Base-by-base conservation (phyloP, 2,329 filamentous ascomycete genomes). In the Trichoderma sp. region DNA sequence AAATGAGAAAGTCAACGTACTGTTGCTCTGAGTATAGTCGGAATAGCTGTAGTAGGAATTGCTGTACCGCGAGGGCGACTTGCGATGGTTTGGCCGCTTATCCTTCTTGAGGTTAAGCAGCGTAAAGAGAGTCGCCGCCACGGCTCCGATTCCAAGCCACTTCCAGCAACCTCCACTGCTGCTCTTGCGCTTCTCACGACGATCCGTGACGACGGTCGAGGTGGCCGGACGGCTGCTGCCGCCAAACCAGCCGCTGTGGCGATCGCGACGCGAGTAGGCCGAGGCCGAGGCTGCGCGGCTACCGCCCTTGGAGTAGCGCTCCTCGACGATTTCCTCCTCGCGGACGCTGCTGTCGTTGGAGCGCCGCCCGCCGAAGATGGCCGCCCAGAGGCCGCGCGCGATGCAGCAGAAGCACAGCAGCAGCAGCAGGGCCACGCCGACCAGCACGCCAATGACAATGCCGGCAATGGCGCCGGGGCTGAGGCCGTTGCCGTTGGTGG, bases 371-470 rank as follows among this genome's bases (percentile, higher is more conserved):
- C 89, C 90, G 72, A 92, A 87, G 73, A 91, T 77, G 59, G 85
- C 84, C 71, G 87, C 83, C 84, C 88, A 91, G 54, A 90, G 81
- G 16, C 87, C 87, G 72, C 86, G 84, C 69, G 86, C 84, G 70
- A 90, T 89, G 82, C 90, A 92, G 84, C 89, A 94, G 81, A 92
- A 89, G 83, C 90, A 93, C 75, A 94, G 80, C 8, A 92, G 84
- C 5, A 90, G 81, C 26, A 94, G 85, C 2, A 94, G 82, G 51
- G 85, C 79, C 43, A 93, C 83, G 71, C 90, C 91, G 16, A 86
- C 85, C 59, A 94, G 83, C 13, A 88, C 86, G 71, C 91, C 91
- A 68, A 94, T 89, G 72, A 94, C 91, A 74, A 94, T 94, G 70
- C 91, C 91, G 18, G 92, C 91, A 74, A 94, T 94, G 70, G 90